Evolutionary conservation across 1,139 yeast genomes (phyloP), one percentile per base, ranked within the genome.

Genomic region (Scheffersomyces quercinus): DNA sequence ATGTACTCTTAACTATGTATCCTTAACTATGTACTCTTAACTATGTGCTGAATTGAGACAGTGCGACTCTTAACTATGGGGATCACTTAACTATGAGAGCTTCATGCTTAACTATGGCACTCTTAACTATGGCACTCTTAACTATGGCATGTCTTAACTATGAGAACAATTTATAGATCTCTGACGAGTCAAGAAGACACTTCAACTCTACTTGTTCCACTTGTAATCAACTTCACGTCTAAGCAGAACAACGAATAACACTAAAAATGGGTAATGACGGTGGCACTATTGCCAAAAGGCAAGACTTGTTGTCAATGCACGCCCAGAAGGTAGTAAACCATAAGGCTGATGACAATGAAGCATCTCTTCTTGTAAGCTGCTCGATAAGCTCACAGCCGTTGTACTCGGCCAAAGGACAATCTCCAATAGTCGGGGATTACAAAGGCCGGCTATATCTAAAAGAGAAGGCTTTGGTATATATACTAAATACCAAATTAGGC

Each of bases 401-500:
- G 7, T 37, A 42, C 35, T 45, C 44, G 8, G 41, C 47, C n/a
- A 47, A 46, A 9, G 26, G 31, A 5, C 35, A 12, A 13, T 29
- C 37, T 39, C 88, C 65, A 4, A 68, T 88, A 3, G 88, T 85
- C 5, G 79, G 90, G 28, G 97, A 89, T 63, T 85, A 73, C 58
- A 68, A 67, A 46, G 97, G 97, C 0, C 62, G 70, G 30, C 56
- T 90, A n/a, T 87, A 79, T 60, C 79, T 83, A 51, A 88, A 87
- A 52, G 90, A 85, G 48, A 68, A 83, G 31, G 62, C 88, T 0
- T 54, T 90, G 11, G 85, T 84, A 54, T 73, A 76, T 58, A 59
- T 87, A 13, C 59, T 85, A 3, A 67, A 67, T 26, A 67, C 66
- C 14, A 60, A 46, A 24, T 41, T 53, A 9, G 48, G 65, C 35